A percentile compares a stretch with the other conserved stretches of the same genome.
Conservation (phyloP, 2,329 filamentous ascomycete species). For the Harringtonia lauricola region DNA sequence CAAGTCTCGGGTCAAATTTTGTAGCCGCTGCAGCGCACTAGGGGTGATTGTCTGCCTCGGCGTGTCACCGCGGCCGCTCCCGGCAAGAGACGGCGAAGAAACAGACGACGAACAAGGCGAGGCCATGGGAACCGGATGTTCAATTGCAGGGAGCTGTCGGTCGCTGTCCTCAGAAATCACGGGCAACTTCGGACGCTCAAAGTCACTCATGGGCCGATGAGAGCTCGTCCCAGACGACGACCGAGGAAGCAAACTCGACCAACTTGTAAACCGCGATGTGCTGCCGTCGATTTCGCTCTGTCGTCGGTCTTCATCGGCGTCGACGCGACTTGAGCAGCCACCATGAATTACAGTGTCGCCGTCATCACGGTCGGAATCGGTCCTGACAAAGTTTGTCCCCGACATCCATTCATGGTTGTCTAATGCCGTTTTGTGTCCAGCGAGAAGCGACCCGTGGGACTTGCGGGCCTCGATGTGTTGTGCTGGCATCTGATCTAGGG, state of each 20-base stretch:
- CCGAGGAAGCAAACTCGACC: conserved; percentile 8
- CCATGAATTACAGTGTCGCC: neutral
- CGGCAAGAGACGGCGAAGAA: conserved; percentile 10
- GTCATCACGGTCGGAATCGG: conserved; percentile 1
- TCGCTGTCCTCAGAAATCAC: conserved; percentile 3
- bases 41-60: conserved; percentile 2
- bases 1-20: conserved; percentile 8
- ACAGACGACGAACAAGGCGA: neutral
- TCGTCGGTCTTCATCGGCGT: neutral
- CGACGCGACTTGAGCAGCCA: neutral
- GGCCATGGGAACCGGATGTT: neutral
- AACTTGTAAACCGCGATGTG: conserved; percentile 13
- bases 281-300: conserved; percentile 2
- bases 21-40: conserved; percentile 4
- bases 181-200: neutral
- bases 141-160: neutral
- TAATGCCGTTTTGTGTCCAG: neutral
- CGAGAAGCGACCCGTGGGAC: conserved; percentile 11
- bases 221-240: conserved; percentile 4
- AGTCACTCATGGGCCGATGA: neutral
- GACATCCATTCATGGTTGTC: neutral
- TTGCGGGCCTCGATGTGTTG: conserved; percentile 41
- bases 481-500: conserved; percentile 17
- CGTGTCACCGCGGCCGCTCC: conserved; percentile 8
- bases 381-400: conserved; percentile 6